Percentiles rank a stretch among this genome's conserved stretches.
Evolutionary conservation across 2,329 filamentous ascomycete genomes (phyloP).

Genomic region (Periconia sp.): DNA sequence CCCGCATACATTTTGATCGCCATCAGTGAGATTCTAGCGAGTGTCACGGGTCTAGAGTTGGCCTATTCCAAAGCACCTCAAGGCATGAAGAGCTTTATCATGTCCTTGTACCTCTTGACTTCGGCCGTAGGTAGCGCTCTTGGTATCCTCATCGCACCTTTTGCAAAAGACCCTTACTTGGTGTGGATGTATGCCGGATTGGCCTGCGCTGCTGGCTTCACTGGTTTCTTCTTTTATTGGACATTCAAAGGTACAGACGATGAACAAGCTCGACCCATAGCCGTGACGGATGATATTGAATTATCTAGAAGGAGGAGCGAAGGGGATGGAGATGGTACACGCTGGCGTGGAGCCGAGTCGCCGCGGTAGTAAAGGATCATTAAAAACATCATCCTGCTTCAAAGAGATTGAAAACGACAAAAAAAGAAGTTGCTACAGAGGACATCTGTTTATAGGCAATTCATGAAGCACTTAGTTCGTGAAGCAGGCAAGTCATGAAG

Average conservation of each 20-base stretch:
- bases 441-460: no score
- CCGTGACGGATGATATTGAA: constrained; percentile 16
- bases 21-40: constrained; percentile 50
- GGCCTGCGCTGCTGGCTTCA: constrained; percentile 51
- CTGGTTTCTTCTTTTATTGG: constrained; percentile 57
- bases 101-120: constrained; percentile 62
- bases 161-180: constrained; percentile 64
- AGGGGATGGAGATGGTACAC: not conserved
- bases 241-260: constrained; percentile 43
- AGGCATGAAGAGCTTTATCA: constrained; percentile 53
- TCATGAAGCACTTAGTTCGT: no score
- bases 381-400: no score
- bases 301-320: constrained; percentile 1
- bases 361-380: no score
- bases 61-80: constrained; percentile 51
- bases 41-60: constrained; percentile 51
- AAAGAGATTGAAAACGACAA: no score
- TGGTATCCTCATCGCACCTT: constrained; percentile 62
- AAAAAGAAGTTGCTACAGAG: no score
- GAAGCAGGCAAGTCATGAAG: no score
- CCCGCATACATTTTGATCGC: constrained; percentile 51
- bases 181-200: constrained; percentile 67
- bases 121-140: constrained; percentile 62
- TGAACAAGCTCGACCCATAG: not conserved
- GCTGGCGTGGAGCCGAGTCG: no score